Evolutionary conservation across 2,329 filamentous ascomycete genomes (phyloP), one percentile per base, ranked within the genome.

Genomic region (Pezicula rhizophila): DNA sequence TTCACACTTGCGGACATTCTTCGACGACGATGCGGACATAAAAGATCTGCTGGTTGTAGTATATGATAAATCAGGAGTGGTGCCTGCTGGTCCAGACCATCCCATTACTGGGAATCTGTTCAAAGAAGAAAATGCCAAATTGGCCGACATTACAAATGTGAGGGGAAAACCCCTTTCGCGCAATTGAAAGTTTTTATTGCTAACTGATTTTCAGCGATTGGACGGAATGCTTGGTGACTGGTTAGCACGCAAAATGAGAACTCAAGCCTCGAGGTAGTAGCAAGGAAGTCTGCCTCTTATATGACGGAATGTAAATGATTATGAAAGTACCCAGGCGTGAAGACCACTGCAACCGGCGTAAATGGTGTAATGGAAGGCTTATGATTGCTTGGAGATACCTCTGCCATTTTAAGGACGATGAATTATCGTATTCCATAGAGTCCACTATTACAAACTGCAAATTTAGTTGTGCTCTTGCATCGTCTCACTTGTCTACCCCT

Each of bases 11-110:
- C 82, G 89, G 51, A 85, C 87, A 12, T 99, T 96, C 69, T 86
- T 97, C 60, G 92, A 97, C 57, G 89, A 93, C 57, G 83, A 89
- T 52, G 84, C 84, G 31, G 89, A 96, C 54, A 89, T 99, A 57
- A 82, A 89, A 45, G 92, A 99, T 64, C 79, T 97, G 64, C 77
- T 97, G 45, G 79, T 91, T 34, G 87, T 99, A 52, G 89, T 99
- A 25, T 91, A 96, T 64, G 91, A 97, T 68, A 96, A 91, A 66
- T 87, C 83, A 12, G 87, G 91, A 51, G 83, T 95, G 14, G 78
- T 82, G 38, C 87, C 89, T 15, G 87, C 85, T 7, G 81, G 85
- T 1, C 78, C 80, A n/a, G 89, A 96, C 49, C 91, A 97, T 66
- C 92, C 92, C 0, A 76, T 95, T 40, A 89, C 87, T 45, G 81